phyloP scores from a whole-genome alignment of 805 yeast species.

The Cyberlindnera meyerae region DNA sequence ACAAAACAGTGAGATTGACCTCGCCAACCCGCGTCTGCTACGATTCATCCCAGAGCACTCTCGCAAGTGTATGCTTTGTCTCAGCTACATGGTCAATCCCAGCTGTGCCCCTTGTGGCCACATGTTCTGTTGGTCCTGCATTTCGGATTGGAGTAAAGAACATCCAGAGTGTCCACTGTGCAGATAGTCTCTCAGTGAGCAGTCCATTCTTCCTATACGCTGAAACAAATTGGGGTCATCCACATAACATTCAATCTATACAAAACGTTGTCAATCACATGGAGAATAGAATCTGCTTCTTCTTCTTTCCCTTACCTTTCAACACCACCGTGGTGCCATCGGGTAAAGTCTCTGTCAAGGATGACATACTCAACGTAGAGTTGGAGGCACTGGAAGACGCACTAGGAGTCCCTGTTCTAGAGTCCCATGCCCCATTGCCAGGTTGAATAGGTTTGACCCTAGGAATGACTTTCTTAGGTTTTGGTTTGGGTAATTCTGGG shows the following conservation, averaged over 20 bases:
- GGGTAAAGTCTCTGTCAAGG: constrained; percentile 20
- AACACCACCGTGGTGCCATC: constrained; percentile 15
- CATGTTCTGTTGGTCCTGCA: constrained; percentile 87
- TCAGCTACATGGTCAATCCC: constrained; percentile 76
- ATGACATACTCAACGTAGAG: constrained; percentile 16
- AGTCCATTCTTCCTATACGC: constrained; percentile 22
- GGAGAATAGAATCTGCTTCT: constrained; percentile 49
- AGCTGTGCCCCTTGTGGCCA: constrained; percentile 90
- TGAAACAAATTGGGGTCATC: too few relatives aligned
- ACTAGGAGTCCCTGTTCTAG: constrained; percentile 15
- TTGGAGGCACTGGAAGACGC: constrained; percentile 4
- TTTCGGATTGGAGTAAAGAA: constrained; percentile 85
- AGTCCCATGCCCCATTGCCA: constrained; percentile 35
- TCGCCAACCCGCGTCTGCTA: constrained; percentile 51
- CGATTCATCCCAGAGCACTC: constrained; percentile 68
- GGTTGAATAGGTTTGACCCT: constrained; percentile 50
- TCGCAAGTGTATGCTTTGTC: constrained; percentile 79
- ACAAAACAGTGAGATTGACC: constrained; percentile 36
- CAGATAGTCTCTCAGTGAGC: constrained; percentile 53
- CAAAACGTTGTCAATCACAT: too few relatives aligned
- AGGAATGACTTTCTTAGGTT: constrained; percentile 44
- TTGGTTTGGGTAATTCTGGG: constrained; percentile 42
- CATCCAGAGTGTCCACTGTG: constrained; percentile 89
- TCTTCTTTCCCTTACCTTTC: constrained; percentile 38
- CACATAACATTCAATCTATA: too few relatives aligned